Base-by-base conservation (phyloP, 257 asterid genomes). In the Fraxinus quadrangulata region DNA sequence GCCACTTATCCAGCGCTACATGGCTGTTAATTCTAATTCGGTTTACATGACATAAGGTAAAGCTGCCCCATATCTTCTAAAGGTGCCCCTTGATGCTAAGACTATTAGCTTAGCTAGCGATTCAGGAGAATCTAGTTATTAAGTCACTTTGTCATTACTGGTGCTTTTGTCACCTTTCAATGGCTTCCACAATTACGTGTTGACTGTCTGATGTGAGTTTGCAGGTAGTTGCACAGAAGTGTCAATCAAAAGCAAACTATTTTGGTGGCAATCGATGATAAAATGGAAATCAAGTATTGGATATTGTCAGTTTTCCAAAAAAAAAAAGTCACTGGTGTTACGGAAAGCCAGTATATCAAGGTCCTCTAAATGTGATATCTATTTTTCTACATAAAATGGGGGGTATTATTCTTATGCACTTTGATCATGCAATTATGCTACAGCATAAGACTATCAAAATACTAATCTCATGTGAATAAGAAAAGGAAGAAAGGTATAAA, bases 401-500 rank as follows among this genome's bases (percentile, higher is more conserved):
- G 3, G 9, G 26, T 36, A 16, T 59, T 19, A 36, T 21, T 54
- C 69, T 30, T 33, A 21, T 56, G 66, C 17, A 17, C 12, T 47
- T 31, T 7, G 7, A 5, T 61, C 31, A 61, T 23, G 68, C 19
- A 11, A 59, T 59, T 59, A 6, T 16, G 1, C 67, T 21, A 59
- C 28, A 2, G 14, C 28, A 59, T 21, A 2, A 3, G 21, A 59
- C 30, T 59, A 59, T 21, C 28, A 59, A 59, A 59, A 21, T 47
- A 21, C 28, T 2, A 7, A 66, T n/a, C n/a, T 66, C 24, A 67
- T 42, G 54, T 42, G 70, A 65, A 65, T 21, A 31, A 67, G 49
- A 34, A 30, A 75, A 67, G 73, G 26, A 14, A 12, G 65, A 73
- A 73, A 66, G 10, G 30, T 59, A 73, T 23, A 36, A 31, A 76